Conservation (phyloP, 2,329 filamentous ascomycete species). For the Aspergillus uvarum region DNA sequence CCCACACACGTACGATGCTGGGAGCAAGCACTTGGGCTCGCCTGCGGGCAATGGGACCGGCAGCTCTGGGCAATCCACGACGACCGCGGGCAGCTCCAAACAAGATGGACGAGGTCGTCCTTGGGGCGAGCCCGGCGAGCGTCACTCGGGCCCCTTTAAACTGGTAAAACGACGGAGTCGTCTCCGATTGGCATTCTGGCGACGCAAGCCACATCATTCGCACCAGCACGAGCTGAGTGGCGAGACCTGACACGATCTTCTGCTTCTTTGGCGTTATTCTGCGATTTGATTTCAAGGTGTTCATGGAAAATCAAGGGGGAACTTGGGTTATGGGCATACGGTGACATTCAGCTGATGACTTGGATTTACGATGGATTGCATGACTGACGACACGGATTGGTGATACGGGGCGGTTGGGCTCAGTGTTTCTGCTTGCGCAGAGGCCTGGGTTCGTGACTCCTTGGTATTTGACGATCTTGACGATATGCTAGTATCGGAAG, state of each 20-base stretch:
- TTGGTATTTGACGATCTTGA: constrained; percentile 10
- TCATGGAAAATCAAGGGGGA: constrained; percentile 8
- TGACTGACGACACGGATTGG: constrained; percentile 31
- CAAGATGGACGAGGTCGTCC: constrained; percentile 22
- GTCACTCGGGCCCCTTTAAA: constrained; percentile 22
- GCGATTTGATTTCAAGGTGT: constrained; percentile 13
- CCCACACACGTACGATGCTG: constrained; percentile 24
- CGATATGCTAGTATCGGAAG: not conserved
- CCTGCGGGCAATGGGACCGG: constrained; percentile 23
- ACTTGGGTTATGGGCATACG: constrained; percentile 25
- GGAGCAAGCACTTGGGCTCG: constrained; percentile 24
- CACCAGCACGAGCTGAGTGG: constrained; percentile 34
- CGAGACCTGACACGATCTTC: constrained; percentile 27
- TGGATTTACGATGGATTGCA: constrained; percentile 30
- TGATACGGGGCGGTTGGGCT: constrained; percentile 13
- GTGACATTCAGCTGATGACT: constrained; percentile 26
- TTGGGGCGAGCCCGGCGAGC: constrained; percentile 23
- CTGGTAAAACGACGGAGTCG: constrained; percentile 41
- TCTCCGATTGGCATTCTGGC: constrained; percentile 45
- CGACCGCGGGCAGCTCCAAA: constrained; percentile 28
- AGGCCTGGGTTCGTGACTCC: not conserved
- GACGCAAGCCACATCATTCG: constrained; percentile 32
- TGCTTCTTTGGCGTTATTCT: constrained; percentile 9
- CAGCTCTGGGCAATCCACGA: constrained; percentile 31
- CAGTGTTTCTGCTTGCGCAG: not conserved